These are phyloP conservation scores for Oryza longistaminata DNA, from an alignment of 176 grass and related monocot species.

Conservation along the genomic window DNA sequence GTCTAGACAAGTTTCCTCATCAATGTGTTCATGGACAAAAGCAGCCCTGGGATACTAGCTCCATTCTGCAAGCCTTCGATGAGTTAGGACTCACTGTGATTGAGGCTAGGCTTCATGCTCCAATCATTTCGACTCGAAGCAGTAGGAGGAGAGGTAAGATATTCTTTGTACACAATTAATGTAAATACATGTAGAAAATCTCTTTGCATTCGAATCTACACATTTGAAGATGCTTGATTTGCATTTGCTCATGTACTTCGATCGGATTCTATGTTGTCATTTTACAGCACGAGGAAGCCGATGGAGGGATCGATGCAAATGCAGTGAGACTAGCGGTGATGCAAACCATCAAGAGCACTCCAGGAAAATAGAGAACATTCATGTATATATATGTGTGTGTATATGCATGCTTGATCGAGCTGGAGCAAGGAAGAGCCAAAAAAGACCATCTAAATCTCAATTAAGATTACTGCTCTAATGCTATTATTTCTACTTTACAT, in stretches of 20 bases:
- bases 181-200: neutral
- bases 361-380: constrained; percentile 7
- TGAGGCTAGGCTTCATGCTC: constrained; percentile 64
- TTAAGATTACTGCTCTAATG: neutral
- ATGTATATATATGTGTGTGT: neutral
- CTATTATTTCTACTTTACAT: neutral
- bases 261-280: neutral
- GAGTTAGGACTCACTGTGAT: constrained; percentile 56
- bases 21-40: constrained; percentile 59
- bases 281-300: constrained; percentile 41
- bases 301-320: constrained; percentile 25
- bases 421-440: neutral
- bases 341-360: constrained; percentile 57
- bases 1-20: constrained; percentile 59
- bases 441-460: neutral
- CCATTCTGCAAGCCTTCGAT: constrained; percentile 68
- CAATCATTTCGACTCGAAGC: constrained; percentile 57
- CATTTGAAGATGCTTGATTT: neutral
- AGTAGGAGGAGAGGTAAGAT: constrained; percentile 45
- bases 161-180: neutral
- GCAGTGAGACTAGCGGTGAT: constrained; percentile 60
- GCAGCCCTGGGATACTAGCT: constrained; percentile 49
- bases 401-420: neutral
- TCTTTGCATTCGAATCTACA: neutral
- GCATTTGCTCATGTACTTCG: neutral